phyloP scores from a whole-genome alignment of 768 basidiomycete genomes.

The Strobilomyces dryophilus region DNA sequence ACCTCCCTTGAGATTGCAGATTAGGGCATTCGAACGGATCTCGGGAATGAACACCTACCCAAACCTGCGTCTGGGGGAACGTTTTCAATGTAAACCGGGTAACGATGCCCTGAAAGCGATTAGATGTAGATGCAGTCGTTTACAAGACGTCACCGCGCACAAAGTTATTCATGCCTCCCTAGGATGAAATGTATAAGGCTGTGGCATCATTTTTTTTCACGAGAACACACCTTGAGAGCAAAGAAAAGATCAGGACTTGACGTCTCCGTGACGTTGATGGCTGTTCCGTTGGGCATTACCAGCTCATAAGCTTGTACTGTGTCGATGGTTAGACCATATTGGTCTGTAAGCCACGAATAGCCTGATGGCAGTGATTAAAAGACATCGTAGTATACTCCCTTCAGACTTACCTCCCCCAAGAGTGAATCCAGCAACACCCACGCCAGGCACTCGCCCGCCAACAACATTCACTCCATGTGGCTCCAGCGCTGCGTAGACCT shows the following conservation, averaged over 20 bases:
- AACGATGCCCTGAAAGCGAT: constrained; percentile 45
- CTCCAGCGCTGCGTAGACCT: constrained; percentile 49
- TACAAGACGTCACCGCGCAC: constrained; percentile 19
- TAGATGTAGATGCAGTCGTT: background rate
- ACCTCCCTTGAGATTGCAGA: constrained; percentile 40
- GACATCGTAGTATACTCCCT: background rate
- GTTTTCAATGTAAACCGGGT: constrained; percentile 53
- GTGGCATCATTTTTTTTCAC: background rate
- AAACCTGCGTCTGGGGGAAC: constrained; percentile 52
- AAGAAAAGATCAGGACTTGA: constrained; percentile 26
- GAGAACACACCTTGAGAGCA: constrained; percentile 34
- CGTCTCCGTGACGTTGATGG: constrained; percentile 31
- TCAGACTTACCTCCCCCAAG: constrained; percentile 47
- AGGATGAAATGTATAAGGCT: background rate
- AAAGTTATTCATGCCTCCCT: constrained; percentile 66
- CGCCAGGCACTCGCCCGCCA: constrained; percentile 49
- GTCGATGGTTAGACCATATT: constrained; percentile 55
- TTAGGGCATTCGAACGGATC: background rate
- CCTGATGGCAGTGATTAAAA: background rate
- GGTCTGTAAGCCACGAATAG: constrained; percentile 49
- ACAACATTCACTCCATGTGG: constrained; percentile 50
- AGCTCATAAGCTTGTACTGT: constrained; percentile 53
- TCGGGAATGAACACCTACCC: constrained; percentile 36
- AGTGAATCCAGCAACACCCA: constrained; percentile 30
- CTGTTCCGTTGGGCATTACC: constrained; percentile 43